Evolutionary conservation across 1,284 basidiomycete genomes (phyloP).

Genomic region (Heterobasidion annosum): DNA sequence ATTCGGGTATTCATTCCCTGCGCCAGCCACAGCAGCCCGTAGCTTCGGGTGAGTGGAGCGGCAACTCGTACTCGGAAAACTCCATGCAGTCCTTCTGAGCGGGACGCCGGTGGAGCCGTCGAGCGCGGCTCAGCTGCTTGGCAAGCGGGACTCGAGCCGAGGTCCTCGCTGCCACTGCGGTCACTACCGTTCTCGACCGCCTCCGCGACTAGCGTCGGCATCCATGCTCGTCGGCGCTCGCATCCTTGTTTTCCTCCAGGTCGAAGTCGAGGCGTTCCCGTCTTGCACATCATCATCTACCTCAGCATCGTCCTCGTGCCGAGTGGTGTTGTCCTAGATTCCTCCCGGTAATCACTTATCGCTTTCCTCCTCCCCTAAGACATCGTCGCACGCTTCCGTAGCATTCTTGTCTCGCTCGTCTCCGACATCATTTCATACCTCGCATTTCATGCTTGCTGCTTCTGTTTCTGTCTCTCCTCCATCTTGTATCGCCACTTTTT

Average conservation of each 20-base stretch:
- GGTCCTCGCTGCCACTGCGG: neutral
- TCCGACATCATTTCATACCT: neutral
- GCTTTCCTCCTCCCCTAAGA: neutral
- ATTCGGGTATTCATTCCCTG: slow-evolving; percentile 21
- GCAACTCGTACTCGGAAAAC: slow-evolving; percentile 14
- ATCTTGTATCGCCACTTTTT: neutral
- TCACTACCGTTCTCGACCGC: neutral
- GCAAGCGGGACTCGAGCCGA: neutral
- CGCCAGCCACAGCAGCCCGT: slow-evolving; percentile 29
- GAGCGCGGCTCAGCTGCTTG: neutral
- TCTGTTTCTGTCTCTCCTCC: neutral
- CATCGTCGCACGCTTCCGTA: neutral
- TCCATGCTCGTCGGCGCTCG: neutral
- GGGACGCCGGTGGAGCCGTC: neutral
- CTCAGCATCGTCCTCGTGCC: too few species aligned
- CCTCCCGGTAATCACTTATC: neutral
- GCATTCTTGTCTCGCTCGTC: neutral
- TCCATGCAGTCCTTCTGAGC: slow-evolving; percentile 4
- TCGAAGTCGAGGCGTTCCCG: too few species aligned
- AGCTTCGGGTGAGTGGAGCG: slow-evolving; percentile 24
- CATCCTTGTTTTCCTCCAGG: neutral
- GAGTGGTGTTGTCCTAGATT: too few species aligned
- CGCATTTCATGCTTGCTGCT: neutral
- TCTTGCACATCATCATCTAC: too few species aligned
- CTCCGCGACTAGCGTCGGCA: neutral